A percentile compares a stretch with the other conserved stretches of the same genome.
phyloP scores from a whole-genome alignment of 306 rosid genomes.

The Ammopiptanthus mongolicus region DNA sequence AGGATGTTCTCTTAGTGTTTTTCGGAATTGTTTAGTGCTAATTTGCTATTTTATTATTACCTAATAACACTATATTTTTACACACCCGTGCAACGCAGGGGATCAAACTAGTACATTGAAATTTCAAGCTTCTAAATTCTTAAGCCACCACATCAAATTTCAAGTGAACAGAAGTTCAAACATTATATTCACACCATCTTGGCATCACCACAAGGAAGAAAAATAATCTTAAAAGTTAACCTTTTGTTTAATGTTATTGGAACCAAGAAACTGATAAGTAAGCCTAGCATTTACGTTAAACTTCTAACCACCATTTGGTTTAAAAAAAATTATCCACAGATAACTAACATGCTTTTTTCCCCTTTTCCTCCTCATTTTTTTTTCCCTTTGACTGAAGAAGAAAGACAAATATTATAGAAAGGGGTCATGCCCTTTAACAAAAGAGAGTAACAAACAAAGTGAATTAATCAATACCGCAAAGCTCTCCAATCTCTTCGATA shows the following conservation, averaged over 20 bases:
- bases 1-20: too few relatives aligned
- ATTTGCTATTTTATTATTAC: too few relatives aligned
- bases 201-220: neutral
- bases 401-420: neutral
- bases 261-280: neutral
- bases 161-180: neutral
- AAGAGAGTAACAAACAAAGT: neutral
- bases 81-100: too few relatives aligned
- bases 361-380: neutral
- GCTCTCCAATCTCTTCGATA: neutral
- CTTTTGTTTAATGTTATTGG: neutral
- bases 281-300: neutral
- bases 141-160: neutral
- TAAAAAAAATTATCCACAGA: neutral
- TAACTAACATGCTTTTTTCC: neutral
- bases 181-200: neutral
- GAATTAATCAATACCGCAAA: neutral
- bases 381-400: neutral
- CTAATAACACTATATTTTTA: too few relatives aligned
- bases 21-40: too few relatives aligned
- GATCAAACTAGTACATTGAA: too few relatives aligned
- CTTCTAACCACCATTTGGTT: neutral
- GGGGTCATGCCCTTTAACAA: neutral
- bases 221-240: neutral
- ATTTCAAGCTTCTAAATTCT: neutral